phyloP scores from a whole-genome alignment of 306 rosid species.

The Fragaria vesca region DNA sequence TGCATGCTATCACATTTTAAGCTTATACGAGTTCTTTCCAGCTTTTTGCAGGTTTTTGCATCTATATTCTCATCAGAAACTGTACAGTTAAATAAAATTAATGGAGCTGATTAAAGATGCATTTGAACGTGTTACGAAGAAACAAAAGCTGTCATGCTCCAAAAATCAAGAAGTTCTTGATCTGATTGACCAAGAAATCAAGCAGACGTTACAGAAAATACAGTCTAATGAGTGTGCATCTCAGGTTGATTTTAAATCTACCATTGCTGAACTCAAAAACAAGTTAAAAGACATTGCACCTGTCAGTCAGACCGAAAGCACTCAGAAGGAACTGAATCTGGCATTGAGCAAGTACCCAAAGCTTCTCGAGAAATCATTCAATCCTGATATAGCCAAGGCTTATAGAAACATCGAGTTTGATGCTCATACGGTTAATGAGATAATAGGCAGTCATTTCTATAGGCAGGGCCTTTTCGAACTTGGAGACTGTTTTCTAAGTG shows the following conservation, averaged over 20 bases:
- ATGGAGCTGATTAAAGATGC: slow-evolving; percentile 92
- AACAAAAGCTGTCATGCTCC: slow-evolving; percentile 79
- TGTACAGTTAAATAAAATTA: neutral
- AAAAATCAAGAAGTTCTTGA: slow-evolving; percentile 63
- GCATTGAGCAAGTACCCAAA: slow-evolving; percentile 79
- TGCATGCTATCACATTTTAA: neutral
- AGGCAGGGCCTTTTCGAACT: slow-evolving; percentile 76
- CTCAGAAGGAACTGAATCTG: slow-evolving; percentile 75
- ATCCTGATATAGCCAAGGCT: slow-evolving; percentile 88
- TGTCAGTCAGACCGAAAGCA: slow-evolving; percentile 57
- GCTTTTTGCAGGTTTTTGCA: slow-evolving; percentile 16
- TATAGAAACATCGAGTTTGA: slow-evolving; percentile 73
- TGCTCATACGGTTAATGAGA: slow-evolving; percentile 54
- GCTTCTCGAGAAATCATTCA: slow-evolving; percentile 73
- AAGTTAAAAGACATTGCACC: slow-evolving; percentile 59
- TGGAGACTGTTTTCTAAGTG: slow-evolving; percentile 68
- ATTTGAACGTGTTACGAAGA: slow-evolving; percentile 47
- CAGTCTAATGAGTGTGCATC: slow-evolving; percentile 39
- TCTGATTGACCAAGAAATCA: slow-evolving; percentile 50
- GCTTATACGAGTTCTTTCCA: neutral
- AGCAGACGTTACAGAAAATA: slow-evolving; percentile 51
- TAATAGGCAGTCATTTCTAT: slow-evolving; percentile 80
- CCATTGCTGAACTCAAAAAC: slow-evolving; percentile 55
- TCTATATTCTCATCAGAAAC: neutral
- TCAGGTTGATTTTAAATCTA: slow-evolving; percentile 39